Evolutionary conservation across 441 rosid species (phyloP).

Genomic region (Pelargonium australe): DNA sequence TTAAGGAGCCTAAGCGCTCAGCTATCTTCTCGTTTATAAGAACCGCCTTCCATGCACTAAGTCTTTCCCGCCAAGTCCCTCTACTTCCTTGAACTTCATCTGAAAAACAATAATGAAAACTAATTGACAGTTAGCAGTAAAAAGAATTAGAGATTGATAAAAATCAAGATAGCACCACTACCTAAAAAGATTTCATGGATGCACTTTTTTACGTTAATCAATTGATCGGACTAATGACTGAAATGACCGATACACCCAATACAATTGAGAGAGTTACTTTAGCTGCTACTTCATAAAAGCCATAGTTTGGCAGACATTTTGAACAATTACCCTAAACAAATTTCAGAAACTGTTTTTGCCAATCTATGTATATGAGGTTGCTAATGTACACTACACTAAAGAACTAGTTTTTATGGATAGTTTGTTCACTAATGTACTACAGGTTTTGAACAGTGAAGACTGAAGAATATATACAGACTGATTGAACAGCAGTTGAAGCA

Average conservation of each 20-base stretch:
- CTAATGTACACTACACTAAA: background rate
- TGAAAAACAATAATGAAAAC: conserved; percentile 26
- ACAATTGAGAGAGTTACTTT: background rate
- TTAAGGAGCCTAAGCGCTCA: conserved; percentile 55
- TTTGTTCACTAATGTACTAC: background rate
- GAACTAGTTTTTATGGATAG: background rate
- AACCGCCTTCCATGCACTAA: conserved; percentile 64
- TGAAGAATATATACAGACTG: background rate
- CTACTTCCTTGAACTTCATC: conserved; percentile 39
- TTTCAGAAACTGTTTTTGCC: background rate
- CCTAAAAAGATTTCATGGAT: background rate
- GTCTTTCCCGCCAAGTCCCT: conserved; percentile 78
- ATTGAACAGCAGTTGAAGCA: background rate
- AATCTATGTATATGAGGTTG: background rate
- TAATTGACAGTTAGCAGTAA: conserved; percentile 8
- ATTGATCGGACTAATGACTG: no score
- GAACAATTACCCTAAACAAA: background rate
- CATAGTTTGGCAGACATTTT: background rate
- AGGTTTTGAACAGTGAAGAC: background rate
- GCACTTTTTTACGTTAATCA: background rate
- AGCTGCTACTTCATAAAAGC: background rate
- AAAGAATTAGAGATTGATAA: background rate
- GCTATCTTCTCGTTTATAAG: conserved; percentile 57
- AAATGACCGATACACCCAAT: no score
- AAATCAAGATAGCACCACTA: background rate